phyloP scores from a whole-genome alignment of 2,329 filamentous ascomycete species.

The Beauveria sp. region DNA sequence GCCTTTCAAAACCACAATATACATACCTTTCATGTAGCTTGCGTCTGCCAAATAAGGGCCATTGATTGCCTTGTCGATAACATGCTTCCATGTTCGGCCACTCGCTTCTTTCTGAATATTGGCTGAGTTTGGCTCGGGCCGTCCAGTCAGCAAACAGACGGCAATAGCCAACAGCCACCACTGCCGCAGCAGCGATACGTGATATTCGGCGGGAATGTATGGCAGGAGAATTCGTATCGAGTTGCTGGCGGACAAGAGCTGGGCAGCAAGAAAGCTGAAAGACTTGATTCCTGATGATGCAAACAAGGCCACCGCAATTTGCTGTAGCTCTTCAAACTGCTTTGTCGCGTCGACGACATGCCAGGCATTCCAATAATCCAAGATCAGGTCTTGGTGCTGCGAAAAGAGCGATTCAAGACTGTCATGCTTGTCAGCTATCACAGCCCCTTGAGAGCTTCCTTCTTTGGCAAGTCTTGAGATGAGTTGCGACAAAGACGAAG shows the following conservation, averaged over 20 bases:
- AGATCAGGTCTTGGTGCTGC: slow-evolving; percentile 58
- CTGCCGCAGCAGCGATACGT: slow-evolving; percentile 66
- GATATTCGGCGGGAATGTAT: slow-evolving; percentile 63
- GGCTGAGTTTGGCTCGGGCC: slow-evolving; percentile 64
- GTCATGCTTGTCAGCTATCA: slow-evolving; percentile 46
- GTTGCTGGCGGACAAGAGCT: slow-evolving; percentile 78
- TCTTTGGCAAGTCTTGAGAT: slow-evolving; percentile 64
- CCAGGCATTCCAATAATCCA: slow-evolving; percentile 94
- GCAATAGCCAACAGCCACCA: slow-evolving; percentile 84
- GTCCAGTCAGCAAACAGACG: slow-evolving; percentile 67
- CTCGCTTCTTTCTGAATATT: slow-evolving; percentile 53
- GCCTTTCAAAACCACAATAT: not conserved
- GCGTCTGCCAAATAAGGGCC: slow-evolving; percentile 63
- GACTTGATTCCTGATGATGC: slow-evolving; percentile 49
- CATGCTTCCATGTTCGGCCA: slow-evolving; percentile 67
- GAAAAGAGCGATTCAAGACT: slow-evolving; percentile 64
- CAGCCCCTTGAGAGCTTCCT: slow-evolving; percentile 59
- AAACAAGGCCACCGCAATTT: slow-evolving; percentile 53
- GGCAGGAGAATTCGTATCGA: slow-evolving; percentile 82
- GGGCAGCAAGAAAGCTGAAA: slow-evolving; percentile 79
- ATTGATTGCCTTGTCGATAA: slow-evolving; percentile 62
- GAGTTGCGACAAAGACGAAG: slow-evolving; percentile 60
- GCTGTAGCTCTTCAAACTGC: slow-evolving; percentile 67
- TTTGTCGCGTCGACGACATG: slow-evolving; percentile 58
- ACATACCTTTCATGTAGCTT: slow-evolving; percentile 74